Evolutionary conservation across 2,329 filamentous ascomycete species (phyloP).

Genomic region (Tetracladium maxilliforme): DNA sequence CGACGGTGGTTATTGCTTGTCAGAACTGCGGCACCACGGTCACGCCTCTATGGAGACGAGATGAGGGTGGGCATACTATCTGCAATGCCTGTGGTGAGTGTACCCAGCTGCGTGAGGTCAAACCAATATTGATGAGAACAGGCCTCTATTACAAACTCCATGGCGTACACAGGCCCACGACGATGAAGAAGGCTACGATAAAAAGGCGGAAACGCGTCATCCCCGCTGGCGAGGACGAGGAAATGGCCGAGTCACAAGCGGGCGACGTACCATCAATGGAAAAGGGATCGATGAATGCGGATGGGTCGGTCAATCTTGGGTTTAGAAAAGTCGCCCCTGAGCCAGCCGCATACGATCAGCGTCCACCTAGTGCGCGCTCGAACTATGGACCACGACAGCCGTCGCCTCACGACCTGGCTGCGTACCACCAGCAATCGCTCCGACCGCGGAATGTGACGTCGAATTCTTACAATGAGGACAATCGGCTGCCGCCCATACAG

Average conservation of each 20-base stretch:
- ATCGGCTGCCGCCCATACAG: constrained; percentile 36
- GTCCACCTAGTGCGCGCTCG: constrained; percentile 8
- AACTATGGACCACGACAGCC: constrained; percentile 18
- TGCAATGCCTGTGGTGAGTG: constrained; percentile 84
- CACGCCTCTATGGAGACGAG: constrained; percentile 87
- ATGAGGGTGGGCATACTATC: constrained; percentile 90
- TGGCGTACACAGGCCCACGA: constrained; percentile 78
- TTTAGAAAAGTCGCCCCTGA: constrained; percentile 34
- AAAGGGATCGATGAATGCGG: constrained; percentile 32
- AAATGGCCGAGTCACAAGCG: constrained; percentile 22
- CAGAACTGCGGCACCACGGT: constrained; percentile 96
- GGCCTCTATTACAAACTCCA: constrained; percentile 95
- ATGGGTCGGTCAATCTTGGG: constrained; percentile 50
- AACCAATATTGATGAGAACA: constrained; percentile 17
- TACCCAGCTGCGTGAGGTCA: constrained; percentile 1
- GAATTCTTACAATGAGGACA: constrained; percentile 35
- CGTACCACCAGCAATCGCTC: constrained; percentile 28
- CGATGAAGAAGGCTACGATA: constrained; percentile 98
- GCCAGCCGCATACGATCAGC: constrained; percentile 21
- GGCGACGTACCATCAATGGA: constrained; percentile 26
- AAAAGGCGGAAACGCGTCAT: constrained; percentile 92
- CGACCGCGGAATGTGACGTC: constrained; percentile 23
- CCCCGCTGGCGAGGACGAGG: constrained; percentile 46
- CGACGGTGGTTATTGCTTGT: constrained; percentile 68
- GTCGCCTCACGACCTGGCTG: constrained; percentile 27